These are phyloP conservation scores for Leishmania guyanensis DNA, from an alignment of 208 protist genomes.

Conservation along the genomic window DNA sequence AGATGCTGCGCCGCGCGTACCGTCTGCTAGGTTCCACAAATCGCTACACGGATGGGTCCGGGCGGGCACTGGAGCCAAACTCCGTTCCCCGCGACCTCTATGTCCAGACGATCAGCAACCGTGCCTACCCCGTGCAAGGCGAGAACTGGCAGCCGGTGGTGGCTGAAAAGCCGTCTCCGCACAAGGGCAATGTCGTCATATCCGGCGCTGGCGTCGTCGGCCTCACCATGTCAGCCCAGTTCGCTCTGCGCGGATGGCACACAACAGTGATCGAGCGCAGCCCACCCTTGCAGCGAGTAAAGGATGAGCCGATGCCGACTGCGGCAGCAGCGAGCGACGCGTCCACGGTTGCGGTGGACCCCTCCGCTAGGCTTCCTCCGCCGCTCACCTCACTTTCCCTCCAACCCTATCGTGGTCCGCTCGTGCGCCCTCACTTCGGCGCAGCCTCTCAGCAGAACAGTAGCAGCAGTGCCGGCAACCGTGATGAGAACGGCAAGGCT, in stretches of 20 bases:
- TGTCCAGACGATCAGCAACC: constrained; percentile 85
- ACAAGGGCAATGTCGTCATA: constrained; percentile 88
- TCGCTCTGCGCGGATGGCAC: constrained; percentile 86
- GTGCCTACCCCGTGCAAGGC: constrained; percentile 77
- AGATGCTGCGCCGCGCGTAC: constrained; percentile 55
- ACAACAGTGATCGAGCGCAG: constrained; percentile 78
- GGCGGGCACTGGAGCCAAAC: constrained; percentile 62
- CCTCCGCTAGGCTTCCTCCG: neutral
- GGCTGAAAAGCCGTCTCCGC: constrained; percentile 55
- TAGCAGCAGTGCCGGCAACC: constrained; percentile 1
- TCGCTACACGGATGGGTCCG: constrained; percentile 88
- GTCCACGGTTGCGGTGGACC: neutral
- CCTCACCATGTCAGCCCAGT: constrained; percentile 61
- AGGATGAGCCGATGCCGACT: constrained; percentile 17
- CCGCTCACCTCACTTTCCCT: neutral
- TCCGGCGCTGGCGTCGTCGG: constrained; percentile 89
- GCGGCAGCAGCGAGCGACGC: constrained; percentile 2
- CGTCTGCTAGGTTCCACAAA: constrained; percentile 71
- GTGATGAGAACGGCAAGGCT: neutral
- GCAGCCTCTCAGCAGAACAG: neutral
- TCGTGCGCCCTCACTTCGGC: constrained; percentile 31
- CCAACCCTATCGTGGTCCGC: constrained; percentile 20
- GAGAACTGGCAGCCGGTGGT: constrained; percentile 87
- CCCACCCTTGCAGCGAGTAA: constrained; percentile 29
- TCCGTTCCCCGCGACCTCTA: constrained; percentile 67